Conservation (phyloP, 1,139 yeast species). For the Geotrichum candidum region DNA sequence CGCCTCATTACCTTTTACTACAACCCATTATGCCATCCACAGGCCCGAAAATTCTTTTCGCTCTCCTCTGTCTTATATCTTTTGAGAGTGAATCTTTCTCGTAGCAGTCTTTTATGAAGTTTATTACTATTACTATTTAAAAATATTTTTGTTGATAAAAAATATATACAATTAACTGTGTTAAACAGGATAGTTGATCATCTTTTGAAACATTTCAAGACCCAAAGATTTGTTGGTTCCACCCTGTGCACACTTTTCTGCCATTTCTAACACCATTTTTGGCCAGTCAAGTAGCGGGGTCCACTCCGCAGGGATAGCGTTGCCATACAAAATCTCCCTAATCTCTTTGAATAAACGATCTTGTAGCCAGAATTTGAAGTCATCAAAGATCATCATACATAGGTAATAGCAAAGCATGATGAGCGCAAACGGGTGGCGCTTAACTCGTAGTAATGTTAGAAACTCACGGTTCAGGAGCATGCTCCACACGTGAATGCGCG, state of each 20-base stretch:
- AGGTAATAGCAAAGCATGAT: constrained; percentile 2
- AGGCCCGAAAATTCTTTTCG: neutral
- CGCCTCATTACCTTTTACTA: neutral
- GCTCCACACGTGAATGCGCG: constrained; percentile 1
- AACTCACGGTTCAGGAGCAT: constrained; percentile 7
- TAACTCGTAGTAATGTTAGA: neutral
- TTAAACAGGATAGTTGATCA: constrained; percentile 1
- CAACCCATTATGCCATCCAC: neutral
- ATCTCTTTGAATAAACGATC: constrained; percentile 5
- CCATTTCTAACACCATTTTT: neutral
- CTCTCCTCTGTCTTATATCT: neutral
- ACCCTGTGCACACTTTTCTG: neutral
- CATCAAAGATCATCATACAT: neutral
- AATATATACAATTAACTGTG: neutral
- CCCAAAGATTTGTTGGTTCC: neutral
- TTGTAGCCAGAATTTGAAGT: constrained; percentile 3
- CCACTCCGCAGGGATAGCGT: constrained; percentile 1
- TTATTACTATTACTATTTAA: no score
- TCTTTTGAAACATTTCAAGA: neutral
- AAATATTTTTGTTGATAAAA: neutral
- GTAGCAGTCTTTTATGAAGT: no score
- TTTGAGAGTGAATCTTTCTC: no score
- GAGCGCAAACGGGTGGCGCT: constrained; percentile 3
- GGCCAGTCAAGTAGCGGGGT: constrained; percentile 6
- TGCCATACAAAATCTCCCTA: neutral